Base-by-base conservation (phyloP, 805 yeast species). In the Wickerhamiella azymoides region DNA sequence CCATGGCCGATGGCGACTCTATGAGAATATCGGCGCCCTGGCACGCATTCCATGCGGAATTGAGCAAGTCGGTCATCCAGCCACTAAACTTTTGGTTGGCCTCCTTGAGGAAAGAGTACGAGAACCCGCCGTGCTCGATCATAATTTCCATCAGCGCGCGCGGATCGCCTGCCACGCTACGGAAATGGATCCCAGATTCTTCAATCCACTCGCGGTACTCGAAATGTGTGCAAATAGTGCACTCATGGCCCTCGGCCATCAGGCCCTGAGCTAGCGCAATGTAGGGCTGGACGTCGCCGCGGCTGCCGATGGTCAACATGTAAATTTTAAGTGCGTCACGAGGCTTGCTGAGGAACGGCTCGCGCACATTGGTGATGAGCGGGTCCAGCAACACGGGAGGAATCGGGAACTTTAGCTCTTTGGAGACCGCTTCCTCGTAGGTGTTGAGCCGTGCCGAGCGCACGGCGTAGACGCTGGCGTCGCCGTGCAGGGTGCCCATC, bases 261-360 rank as follows among this genome's bases (percentile, higher is more conserved):
- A 89, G 66, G 0, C 88, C 94, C 52, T 77, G 76, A 0, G 84
- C 92, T n/a, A 89, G 63, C 0, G 96, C 89, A 52, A 89, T 81
- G 59, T 86, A 89, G 0, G 97, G 97, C 62, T 89, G 97, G 6
- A 89, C 96, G 62, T 89, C 97, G 28, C 97, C 97, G 48, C 97
- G 71, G 0, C 96, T 85, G 0, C 97, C 97, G 55, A 89, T 89
- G 0, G 96, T 89, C 48, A 89, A 62, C 40, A 85, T 64, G 0
- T 82, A 79, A 56, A 88, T 73, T 25, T 70, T 72, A 54, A 71
- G 72, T 2, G 76, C 62, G 43, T 73, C 69, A 1, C 68, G 57
- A 0, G 94, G 82, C 47, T 66, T 69, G 27, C 76, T 63, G 39
- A 52, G n/a, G 40, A 55, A 49, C 6, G 47, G 44, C 26, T 54